phyloP scores from a whole-genome alignment of 2,329 filamentous ascomycete species.

The Tolypocladium inflatum region DNA sequence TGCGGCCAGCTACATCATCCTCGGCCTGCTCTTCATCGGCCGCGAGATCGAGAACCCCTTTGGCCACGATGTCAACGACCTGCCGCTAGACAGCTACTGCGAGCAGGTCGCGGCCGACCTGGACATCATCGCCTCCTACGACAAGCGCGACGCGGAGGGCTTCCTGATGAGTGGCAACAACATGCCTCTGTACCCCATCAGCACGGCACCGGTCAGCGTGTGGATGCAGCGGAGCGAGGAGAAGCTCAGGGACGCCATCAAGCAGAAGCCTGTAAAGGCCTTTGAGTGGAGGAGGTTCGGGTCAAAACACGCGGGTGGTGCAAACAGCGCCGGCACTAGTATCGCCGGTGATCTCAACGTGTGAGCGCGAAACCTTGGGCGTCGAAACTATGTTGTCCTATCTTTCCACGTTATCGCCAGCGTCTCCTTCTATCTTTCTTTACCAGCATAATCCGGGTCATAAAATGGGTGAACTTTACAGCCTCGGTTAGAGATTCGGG shows the following conservation, averaged over 20 bases:
- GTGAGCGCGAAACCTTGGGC: not conserved
- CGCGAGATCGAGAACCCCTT: constrained; percentile 82
- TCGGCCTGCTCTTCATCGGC: constrained; percentile 65
- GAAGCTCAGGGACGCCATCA: constrained; percentile 27
- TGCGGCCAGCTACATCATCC: constrained; percentile 69
- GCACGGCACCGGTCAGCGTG: constrained; percentile 23
- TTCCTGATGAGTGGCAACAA: constrained; percentile 29
- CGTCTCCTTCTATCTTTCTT: not conserved
- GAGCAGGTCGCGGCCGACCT: constrained; percentile 64
- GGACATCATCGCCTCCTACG: constrained; percentile 56
- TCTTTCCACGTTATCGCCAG: not conserved
- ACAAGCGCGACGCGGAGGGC: constrained; percentile 19
- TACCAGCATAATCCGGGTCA: not conserved
- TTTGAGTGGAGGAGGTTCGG: constrained; percentile 20
- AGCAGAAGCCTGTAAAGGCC: constrained; percentile 26
- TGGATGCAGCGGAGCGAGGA: constrained; percentile 33
- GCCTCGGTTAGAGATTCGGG: not conserved
- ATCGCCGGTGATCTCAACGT: constrained; percentile 1
- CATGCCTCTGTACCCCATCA: constrained; percentile 48
- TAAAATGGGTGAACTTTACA: not conserved
- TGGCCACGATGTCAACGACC: constrained; percentile 73
- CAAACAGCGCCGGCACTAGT: not conserved
- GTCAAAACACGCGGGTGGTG: not conserved
- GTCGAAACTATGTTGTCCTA: not conserved
- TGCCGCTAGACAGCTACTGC: constrained; percentile 69